Conservation (phyloP, 2,329 filamentous ascomycete genomes). For the Fusarium subtropicale region DNA sequence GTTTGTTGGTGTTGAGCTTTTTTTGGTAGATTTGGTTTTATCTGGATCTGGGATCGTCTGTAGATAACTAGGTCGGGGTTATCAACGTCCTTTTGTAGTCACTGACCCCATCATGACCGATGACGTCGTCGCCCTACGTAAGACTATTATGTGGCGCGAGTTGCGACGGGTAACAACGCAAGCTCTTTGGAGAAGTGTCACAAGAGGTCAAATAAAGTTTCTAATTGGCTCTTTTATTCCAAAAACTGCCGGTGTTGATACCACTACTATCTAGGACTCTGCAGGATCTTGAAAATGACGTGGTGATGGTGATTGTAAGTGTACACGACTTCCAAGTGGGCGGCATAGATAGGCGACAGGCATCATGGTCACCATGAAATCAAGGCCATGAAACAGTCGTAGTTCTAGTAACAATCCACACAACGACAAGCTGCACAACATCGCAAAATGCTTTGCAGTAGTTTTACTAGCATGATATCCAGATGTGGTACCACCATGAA, state of each 20-base stretch:
- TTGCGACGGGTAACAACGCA: constrained; percentile 32
- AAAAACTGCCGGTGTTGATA: constrained; percentile 17
- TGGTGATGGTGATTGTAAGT: constrained; percentile 24
- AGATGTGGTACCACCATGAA: background rate
- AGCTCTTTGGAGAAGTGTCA: constrained; percentile 33
- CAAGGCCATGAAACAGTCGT: constrained; percentile 20
- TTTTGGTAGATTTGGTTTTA: constrained; percentile 13
- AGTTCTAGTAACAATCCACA: background rate
- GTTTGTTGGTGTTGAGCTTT: constrained; percentile 7
- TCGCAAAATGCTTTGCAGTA: constrained; percentile 4
- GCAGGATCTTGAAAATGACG: constrained; percentile 35
- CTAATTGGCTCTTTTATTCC: constrained; percentile 21
- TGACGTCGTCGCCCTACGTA: constrained; percentile 47
- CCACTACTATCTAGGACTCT: constrained; percentile 24
- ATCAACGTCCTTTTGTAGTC: constrained; percentile 43
- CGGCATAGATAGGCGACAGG: constrained; percentile 20
- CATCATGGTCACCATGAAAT: constrained; percentile 20
- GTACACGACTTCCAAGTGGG: constrained; percentile 26
- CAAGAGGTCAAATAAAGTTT: constrained; percentile 25
- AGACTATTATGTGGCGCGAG: constrained; percentile 36
- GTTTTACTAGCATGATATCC: background rate
- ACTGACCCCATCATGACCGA: constrained; percentile 34
- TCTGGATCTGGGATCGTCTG: background rate
- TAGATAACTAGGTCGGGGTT: constrained; percentile 6
- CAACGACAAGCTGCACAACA: background rate